phyloP scores from a whole-genome alignment of 306 rosid genomes.

The Cotoneaster glaucophyllus region DNA sequence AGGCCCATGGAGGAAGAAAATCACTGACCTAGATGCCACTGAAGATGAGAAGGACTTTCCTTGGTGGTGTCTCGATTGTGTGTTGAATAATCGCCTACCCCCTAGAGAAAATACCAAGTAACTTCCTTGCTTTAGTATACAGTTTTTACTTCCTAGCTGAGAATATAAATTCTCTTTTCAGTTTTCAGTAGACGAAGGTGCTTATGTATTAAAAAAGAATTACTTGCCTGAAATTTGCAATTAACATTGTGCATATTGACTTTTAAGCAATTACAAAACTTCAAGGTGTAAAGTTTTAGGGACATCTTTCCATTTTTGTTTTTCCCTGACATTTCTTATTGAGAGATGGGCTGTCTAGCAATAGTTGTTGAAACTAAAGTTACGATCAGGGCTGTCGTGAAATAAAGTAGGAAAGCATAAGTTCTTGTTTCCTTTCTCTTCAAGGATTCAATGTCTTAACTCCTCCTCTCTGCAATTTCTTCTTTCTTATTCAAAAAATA shows the following conservation, averaged over 20 bases:
- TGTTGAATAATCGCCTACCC: conserved; percentile 80
- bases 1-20: conserved; percentile 94
- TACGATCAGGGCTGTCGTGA: neutral
- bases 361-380: neutral
- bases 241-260: neutral
- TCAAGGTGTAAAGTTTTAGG: neutral
- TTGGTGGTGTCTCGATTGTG: conserved; percentile 92
- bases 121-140: conserved; percentile 7
- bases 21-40: conserved; percentile 82
- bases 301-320: neutral
- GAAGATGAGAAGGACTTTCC: conserved; percentile 97
- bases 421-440: neutral
- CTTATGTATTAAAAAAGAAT: neutral
- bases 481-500: neutral
- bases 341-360: neutral
- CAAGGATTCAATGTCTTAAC: neutral
- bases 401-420: neutral
- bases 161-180: neutral
- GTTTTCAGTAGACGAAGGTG: neutral
- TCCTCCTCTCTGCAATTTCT: conserved; percentile 4
- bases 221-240: neutral
- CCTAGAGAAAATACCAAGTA: conserved; percentile 97
- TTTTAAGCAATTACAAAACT: neutral
- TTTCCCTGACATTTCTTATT: neutral
- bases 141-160: neutral